Evolutionary conservation across 1,284 basidiomycete genomes (phyloP), one percentile per base, ranked within the genome.

Genomic region (Leccinum laetum): DNA sequence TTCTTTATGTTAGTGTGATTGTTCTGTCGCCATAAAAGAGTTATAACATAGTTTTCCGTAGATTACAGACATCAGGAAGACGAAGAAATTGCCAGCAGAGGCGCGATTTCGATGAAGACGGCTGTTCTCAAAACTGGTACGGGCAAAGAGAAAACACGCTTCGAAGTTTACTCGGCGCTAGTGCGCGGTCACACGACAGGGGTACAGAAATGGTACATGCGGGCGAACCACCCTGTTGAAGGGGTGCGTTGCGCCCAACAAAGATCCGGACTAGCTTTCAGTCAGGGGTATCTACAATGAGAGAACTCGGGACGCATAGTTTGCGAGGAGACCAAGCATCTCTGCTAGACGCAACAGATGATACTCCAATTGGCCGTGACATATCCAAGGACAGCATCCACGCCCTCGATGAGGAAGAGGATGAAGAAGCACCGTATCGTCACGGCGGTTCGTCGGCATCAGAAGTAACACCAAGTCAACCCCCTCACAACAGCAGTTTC

Each of bases 41-140:
- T 59, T 61, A 52, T 66, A n/a, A 69, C 52, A 29, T 46, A 13
- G 37, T 60, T 61, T 61, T 56, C 65, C n/a, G n/a, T 26, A 93
- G 91, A 97, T 75, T 97, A 95, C 75, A 92, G 93, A 41, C 91
- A 92, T 71, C 94, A 96, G 71, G 95, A 96, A 68, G 97, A 99
- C 72, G 96, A 99, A 78, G 86, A 87, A 10, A 82, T 96, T 41
- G 90, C 95, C 1, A 92, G 90, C 60, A 86, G 97, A 37, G 96
- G 96, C 1, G 92, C 95, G 0, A 95, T 98, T 67, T 88, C 92
- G 2, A 92, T 98, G 89, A 90, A 89, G 69, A 91, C 87, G 2
- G 95, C 94, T 0, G 79, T 84, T 21, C 78, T 95, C 10, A 89
- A 88, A 67, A 67, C 79, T 14, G 64, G 65, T 32, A 65, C 68